Percentiles rank a stretch among this genome's conserved stretches.
phyloP scores from a whole-genome alignment of 225 moss, liverwort and hornwort genomes.

The Antitrichia curtipendula region DNA sequence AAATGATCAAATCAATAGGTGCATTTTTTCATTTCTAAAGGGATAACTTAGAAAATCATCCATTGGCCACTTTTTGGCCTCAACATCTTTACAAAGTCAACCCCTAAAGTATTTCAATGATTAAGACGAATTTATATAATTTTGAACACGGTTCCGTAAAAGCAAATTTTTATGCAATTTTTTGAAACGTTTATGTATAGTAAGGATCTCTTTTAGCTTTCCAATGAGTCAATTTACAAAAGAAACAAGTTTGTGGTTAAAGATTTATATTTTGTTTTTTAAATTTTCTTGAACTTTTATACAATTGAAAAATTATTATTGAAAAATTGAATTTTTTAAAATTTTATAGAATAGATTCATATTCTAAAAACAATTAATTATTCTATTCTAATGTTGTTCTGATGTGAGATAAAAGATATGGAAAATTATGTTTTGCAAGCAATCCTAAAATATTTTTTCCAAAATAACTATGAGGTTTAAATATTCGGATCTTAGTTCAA shows the following conservation, averaged over 20 bases:
- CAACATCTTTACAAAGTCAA: accelerated
- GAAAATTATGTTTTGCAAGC: accelerated
- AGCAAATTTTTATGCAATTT: not conserved
- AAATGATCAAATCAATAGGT: too few species aligned
- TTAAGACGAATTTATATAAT: too few species aligned
- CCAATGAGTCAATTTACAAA: not conserved
- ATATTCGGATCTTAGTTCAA: not conserved
- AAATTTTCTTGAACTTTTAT: not conserved
- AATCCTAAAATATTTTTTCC: accelerated
- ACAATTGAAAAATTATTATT: not conserved
- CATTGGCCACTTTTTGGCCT: accelerated
- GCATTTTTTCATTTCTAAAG: not conserved
- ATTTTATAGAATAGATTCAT: not conserved
- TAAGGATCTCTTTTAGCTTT: not conserved
- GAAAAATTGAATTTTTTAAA: not conserved
- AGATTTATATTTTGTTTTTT: too few species aligned
- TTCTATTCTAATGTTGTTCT: not conserved
- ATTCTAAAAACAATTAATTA: not conserved
- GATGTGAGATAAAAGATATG: too few species aligned
- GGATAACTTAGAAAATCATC: not conserved
- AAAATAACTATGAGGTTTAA: not conserved
- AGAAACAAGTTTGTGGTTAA: not conserved
- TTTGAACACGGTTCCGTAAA: too few species aligned
- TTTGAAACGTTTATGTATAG: not conserved
- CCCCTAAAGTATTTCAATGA: not conserved